phyloP scores from a whole-genome alignment of 768 basidiomycete species.

The Pulveroboletus frians region DNA sequence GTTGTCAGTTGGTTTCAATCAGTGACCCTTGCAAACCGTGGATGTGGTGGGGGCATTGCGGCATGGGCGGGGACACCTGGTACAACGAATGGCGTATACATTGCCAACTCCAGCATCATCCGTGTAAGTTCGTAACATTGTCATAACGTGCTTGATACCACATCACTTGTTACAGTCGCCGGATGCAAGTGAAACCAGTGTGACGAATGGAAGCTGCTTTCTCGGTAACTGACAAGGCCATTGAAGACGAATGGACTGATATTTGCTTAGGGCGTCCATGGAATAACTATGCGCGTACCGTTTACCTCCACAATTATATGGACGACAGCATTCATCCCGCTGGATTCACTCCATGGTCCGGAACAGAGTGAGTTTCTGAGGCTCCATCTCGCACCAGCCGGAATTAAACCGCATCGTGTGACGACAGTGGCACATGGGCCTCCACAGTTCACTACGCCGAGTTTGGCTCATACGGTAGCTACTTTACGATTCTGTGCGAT shows the following conservation, averaged over 20 bases:
- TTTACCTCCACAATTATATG: conserved; percentile 54
- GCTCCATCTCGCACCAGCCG: neutral
- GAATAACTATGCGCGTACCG: conserved; percentile 53
- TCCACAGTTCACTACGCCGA: conserved; percentile 58
- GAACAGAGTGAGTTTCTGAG: conserved; percentile 10
- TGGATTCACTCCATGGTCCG: conserved; percentile 47
- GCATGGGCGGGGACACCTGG: conserved; percentile 53
- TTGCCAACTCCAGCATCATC: conserved; percentile 50
- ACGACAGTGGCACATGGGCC: conserved; percentile 45
- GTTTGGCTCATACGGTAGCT: conserved; percentile 46
- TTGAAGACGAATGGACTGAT: neutral
- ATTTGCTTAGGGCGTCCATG: conserved; percentile 43
- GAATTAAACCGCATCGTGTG: neutral
- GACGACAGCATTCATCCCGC: conserved; percentile 47
- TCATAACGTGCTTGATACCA: neutral
- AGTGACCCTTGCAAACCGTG: conserved; percentile 54
- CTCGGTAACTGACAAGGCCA: conserved; percentile 34
- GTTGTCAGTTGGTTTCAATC: conserved; percentile 53
- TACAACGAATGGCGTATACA: conserved; percentile 48
- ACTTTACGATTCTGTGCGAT: neutral
- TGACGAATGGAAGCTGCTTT: conserved; percentile 43
- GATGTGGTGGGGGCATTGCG: conserved; percentile 58
- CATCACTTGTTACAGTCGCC: conserved; percentile 41
- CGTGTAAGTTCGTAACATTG: conserved; percentile 35
- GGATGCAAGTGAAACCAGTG: conserved; percentile 39